Evolutionary conservation across 768 basidiomycete species (phyloP).

Genomic region (Suillus hirtellus): DNA sequence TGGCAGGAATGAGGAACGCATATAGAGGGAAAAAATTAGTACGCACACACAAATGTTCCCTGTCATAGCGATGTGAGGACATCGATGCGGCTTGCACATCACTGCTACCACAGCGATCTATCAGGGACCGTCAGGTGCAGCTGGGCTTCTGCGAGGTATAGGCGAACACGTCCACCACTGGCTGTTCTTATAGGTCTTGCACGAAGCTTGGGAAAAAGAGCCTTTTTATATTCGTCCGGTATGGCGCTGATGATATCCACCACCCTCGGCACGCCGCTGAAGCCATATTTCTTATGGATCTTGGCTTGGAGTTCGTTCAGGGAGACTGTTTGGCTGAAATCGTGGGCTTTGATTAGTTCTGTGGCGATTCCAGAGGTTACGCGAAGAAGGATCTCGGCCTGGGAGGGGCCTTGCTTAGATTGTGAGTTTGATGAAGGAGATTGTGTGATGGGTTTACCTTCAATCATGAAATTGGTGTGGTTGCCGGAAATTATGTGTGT

Average conservation of each 20-base stretch:
- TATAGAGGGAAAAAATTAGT: not conserved
- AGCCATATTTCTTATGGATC: slow-evolving; percentile 87
- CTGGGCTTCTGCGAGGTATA: not conserved
- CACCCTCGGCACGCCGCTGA: slow-evolving; percentile 84
- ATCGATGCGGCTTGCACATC: too few species aligned
- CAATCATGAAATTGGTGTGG: too few species aligned
- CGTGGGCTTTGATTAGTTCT: slow-evolving; percentile 87
- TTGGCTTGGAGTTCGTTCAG: slow-evolving; percentile 85
- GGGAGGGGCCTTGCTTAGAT: slow-evolving; percentile 61
- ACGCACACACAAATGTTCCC: too few species aligned
- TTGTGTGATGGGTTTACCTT: slow-evolving; percentile 27
- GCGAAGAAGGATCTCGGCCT: slow-evolving; percentile 86
- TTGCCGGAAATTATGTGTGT: too few species aligned
- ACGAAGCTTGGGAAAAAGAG: slow-evolving; percentile 82
- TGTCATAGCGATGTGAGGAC: too few species aligned
- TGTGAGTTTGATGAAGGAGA: not conserved
- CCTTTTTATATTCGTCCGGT: slow-evolving; percentile 95
- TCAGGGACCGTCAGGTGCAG: not conserved
- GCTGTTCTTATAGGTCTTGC: slow-evolving; percentile 96
- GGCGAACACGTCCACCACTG: slow-evolving; percentile 70
- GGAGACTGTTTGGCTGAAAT: slow-evolving; percentile 74
- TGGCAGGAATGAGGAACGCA: slow-evolving; percentile 7
- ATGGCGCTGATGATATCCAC: slow-evolving; percentile 99
- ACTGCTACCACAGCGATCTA: too few species aligned
- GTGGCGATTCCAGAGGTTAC: slow-evolving; percentile 94